Base-by-base conservation (phyloP, 441 rosid species). In the Arabidopsis lyrata region DNA sequence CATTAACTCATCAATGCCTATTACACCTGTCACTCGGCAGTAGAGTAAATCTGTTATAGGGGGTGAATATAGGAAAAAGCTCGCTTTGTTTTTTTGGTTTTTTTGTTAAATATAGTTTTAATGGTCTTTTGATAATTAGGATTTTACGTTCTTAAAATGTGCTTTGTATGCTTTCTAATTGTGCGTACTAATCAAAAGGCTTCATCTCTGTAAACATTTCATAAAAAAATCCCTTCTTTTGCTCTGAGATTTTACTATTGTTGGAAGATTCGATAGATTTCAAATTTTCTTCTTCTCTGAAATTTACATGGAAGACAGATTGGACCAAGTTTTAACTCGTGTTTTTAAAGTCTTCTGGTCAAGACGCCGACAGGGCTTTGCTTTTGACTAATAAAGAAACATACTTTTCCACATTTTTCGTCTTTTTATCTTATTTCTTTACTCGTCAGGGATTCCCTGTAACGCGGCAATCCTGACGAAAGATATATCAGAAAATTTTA, bases 21-120 rank as follows among this genome's bases (percentile, higher is more conserved):
- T 78, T 78, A 85, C 86, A 6, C 96, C 93, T 34, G 77, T 90
- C 58, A 80, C 90, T 56, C 83, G 92, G 68, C 94, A 88, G 61
- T 90, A 90, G 84, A 32, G 59, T 27, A 63, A 14, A 35, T 38
- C 68, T 77, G 70, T 74, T 13, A 22, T 49, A 60, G 68, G 68
- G 16, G 68, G 10, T 34, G 59, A 65, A 56, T 72, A 65, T 68
- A 42, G 22, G 60, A 77, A 55, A 78, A 67, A 38, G 3, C 57
- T 44, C 70, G 27, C 8, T 15, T 56, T 15, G 29, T 55, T 38
- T 69, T 4, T 11, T 59, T 12, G 32, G 7, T 44, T 18, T 57
- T 13, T 42, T 42, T 68, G 57, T 68, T 45, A 75, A 44, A 41
- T 68, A 75, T 45, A 75, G 69, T 54, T 60, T 52, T 2, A 10